Evolutionary conservation across 73 alveolate genomes (phyloP), one percentile per base, ranked within the genome.

Genomic region (Diophrys sp.): DNA sequence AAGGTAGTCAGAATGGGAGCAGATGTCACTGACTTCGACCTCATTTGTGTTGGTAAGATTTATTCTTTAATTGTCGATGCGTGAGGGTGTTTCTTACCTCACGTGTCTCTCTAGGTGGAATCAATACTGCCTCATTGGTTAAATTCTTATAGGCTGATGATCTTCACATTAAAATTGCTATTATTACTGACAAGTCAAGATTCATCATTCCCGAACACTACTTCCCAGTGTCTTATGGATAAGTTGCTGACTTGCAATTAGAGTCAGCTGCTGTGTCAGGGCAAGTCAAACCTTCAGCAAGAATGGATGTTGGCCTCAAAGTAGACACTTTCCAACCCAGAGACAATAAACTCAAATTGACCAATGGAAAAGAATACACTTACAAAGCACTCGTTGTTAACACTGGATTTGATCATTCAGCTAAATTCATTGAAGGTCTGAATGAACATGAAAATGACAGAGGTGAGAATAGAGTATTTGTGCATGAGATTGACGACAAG

Each of bases 371-470:
- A 70, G 88, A 87, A 77, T 86, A 86, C 78, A 84, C 94, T 57
- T 90, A 90, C 74, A 90, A 90, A 79, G 87, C 90, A 29, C 80
- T 90, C 54, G 96, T 90, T 31, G 85, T 90, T 2, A 87, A 89
- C 34, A 86, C 91, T 70, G 89, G 89, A 69, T 78, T 81, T 67
- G 67, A 86, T 73, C 91, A 85, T 73, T 33, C 67, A 53, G 75
- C 84, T 33, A 78, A 76, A 5, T 56, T 77, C 33, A 86, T 90
- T 62, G 78, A 90, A 67, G 96, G 96, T 31, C 88, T 90, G 44
- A 73, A 84, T 29, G 92, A 86, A 14, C 56, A 70, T 30, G 89
- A 72, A 18, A 32, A 34, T 24, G 83, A 72, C 33, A 29, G 74
- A 29, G 78, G 79, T 29, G 89, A 73, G 32, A 73, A 73, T n/a